Evolutionary conservation across 768 basidiomycete genomes (phyloP), one percentile per base, ranked within the genome.

Genomic region (Hortiboletus campestris): DNA sequence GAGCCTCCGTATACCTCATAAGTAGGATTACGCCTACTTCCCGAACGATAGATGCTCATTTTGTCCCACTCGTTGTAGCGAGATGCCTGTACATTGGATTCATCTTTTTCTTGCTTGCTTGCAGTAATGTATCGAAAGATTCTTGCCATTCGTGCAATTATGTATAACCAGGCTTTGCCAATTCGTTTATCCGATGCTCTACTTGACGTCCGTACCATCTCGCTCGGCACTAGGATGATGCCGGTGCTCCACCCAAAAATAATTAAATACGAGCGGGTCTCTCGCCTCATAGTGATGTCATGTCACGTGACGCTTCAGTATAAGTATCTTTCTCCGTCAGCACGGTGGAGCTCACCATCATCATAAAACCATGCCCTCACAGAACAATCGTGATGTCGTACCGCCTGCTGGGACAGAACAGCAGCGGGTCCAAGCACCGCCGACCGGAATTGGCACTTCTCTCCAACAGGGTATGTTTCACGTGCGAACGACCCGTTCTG

Each of bases 401-500:
- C 49, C 53, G 22, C 51, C 51, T 39, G 43, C 35, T 7, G 55
- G 55, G 35, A 39, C 49, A 10, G 55, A 51, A 43, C 47, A 38
- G 4, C 58, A 56, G 44, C 58, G 12, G 19, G 16, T 38, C 3
- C 50, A 53, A 44, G 31, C 38, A 13, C 13, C 41, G 6, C 46
- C 59, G 9, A 70, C 70, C 1, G 67, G 49, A 47, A 60, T 64
- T 3, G 62, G 70, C 22, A 65, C 68, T 22, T 44, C 61, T 31
- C 68, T 71, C 19, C 75, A 76, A 50, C 78, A 77, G 64, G 77
- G 80, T 80, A 57, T 41, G 59, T 54, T 35, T 13, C 46, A 40
- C 25, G 35, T 13, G 16, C 51, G n/a, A 41, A 31, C 19, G 44
- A 34, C 38, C 14, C 34, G 43, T 40, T 49, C 11, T 31, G 42